Evolutionary conservation across 2,329 filamentous ascomycete genomes (phyloP).

Genomic region (Seiridium cupressi): DNA sequence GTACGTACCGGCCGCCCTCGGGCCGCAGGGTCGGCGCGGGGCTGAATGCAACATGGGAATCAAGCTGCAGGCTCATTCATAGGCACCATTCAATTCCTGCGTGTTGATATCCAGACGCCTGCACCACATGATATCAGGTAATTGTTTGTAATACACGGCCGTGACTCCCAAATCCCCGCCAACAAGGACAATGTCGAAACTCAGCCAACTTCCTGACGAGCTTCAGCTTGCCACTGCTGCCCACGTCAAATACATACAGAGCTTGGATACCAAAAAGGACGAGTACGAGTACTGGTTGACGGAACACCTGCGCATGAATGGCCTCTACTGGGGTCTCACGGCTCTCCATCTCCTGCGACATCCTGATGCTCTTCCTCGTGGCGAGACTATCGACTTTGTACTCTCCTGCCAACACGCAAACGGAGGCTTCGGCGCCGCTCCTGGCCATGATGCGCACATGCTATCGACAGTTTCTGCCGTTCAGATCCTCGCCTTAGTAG

Average conservation of each 20-base stretch:
- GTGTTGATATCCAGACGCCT: not conserved
- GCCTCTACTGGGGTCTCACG: constrained; percentile 93
- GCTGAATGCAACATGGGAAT: not conserved
- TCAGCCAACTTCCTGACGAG: constrained; percentile 36
- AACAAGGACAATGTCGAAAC: constrained; percentile 27
- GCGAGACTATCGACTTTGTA: constrained; percentile 87
- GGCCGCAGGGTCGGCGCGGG: not conserved
- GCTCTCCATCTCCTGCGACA: constrained; percentile 81
- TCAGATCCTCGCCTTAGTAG: constrained; percentile 84
- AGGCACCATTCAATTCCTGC: not conserved
- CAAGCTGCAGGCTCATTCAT: not conserved
- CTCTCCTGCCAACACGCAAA: constrained; percentile 86
- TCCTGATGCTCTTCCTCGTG: constrained; percentile 77
- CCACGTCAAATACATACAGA: constrained; percentile 92
- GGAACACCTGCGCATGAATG: constrained; percentile 92
- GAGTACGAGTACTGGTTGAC: constrained; percentile 98
- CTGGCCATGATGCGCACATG: constrained; percentile 93
- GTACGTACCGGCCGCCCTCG: not conserved
- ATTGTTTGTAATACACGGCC: no score
- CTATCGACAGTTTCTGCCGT: constrained; percentile 93
- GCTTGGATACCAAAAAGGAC: constrained; percentile 86
- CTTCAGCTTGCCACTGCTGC: constrained; percentile 48
- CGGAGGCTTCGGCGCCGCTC: constrained; percentile 91
- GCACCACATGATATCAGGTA: not conserved
- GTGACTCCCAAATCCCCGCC: not conserved